phyloP scores from a whole-genome alignment of 352 stramenopile species.

The Globisporangium spinosum region DNA sequence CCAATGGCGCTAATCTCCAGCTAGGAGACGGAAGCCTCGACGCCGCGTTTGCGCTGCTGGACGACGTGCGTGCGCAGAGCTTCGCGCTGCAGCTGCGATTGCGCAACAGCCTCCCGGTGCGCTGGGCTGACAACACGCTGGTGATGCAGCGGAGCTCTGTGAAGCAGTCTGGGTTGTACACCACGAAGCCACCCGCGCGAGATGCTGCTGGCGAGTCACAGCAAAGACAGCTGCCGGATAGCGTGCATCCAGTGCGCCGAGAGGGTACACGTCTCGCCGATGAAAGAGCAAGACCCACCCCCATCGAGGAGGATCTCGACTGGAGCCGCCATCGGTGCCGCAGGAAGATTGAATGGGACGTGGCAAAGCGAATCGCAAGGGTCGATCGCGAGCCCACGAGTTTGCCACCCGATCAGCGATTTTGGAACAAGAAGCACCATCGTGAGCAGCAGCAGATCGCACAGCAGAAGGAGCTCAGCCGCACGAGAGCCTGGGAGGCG shows the following conservation, averaged over 20 bases:
- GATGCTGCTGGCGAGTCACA: background rate
- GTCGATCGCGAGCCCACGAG: constrained; percentile 57
- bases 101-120: constrained; percentile 40
- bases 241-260: background rate
- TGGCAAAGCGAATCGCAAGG: constrained; percentile 61
- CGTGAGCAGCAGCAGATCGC: constrained; percentile 3
- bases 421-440: constrained; percentile 41
- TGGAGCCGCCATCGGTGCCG: constrained; percentile 30
- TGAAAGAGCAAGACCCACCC: background rate
- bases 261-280: background rate
- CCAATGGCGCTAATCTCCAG: background rate
- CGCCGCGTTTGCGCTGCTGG: constrained; percentile 50
- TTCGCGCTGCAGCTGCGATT: constrained; percentile 47
- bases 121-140: constrained; percentile 49
- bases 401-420: constrained; percentile 43
- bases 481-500: background rate
- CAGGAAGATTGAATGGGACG: constrained; percentile 62
- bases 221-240: background rate
- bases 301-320: background rate
- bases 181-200: background rate
- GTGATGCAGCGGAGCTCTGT: constrained; percentile 29
- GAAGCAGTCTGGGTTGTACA: constrained; percentile 1
- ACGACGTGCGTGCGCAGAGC: constrained; percentile 43
- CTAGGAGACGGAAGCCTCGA: constrained; percentile 23
- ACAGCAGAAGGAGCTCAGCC: constrained; percentile 5